Evolutionary conservation across 164 flowering plant genomes (phyloP).

Genomic region (Magnolia changhungtana): DNA sequence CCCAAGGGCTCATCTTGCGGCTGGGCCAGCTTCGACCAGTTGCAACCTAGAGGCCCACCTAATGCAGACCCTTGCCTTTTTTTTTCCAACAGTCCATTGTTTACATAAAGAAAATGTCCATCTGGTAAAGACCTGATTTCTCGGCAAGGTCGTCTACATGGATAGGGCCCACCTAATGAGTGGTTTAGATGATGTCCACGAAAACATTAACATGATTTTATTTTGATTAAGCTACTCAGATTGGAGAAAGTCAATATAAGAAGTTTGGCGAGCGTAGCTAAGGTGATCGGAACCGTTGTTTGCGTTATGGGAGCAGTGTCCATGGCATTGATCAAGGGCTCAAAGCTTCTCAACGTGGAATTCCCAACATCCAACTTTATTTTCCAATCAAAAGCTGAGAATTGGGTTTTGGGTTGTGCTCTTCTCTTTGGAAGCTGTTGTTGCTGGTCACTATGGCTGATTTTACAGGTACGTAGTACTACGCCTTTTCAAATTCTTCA

Average conservation of each 20-base stretch:
- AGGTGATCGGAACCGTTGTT: conserved; percentile 44
- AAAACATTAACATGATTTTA: background rate
- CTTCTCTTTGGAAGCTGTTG: conserved; percentile 43
- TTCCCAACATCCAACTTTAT: conserved; percentile 6
- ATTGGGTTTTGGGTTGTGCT: conserved; percentile 49
- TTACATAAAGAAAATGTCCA: too few relatives aligned
- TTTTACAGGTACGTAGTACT: conserved; percentile 46
- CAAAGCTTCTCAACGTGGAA: conserved; percentile 46
- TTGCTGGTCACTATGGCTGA: conserved; percentile 68
- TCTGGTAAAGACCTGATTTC: too few relatives aligned
- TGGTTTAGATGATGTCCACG: background rate
- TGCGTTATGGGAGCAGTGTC: conserved; percentile 50
- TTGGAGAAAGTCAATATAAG: conserved; percentile 44
- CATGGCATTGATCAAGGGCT: conserved; percentile 53
- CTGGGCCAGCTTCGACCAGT: too few relatives aligned
- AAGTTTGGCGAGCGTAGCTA: conserved; percentile 43
- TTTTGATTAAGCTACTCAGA: conserved; percentile 17
- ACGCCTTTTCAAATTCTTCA: too few relatives aligned
- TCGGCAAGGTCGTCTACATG: too few relatives aligned
- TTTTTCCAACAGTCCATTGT: too few relatives aligned
- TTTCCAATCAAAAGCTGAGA: conserved; percentile 19
- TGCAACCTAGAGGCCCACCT: too few relatives aligned
- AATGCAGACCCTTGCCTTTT: too few relatives aligned
- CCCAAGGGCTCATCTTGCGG: too few relatives aligned
- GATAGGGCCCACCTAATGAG: background rate